Evolutionary conservation across 371 early-diverging fungal species (phyloP), one percentile per base, ranked within the genome.

Genomic region (Gilbertella persicaria): DNA sequence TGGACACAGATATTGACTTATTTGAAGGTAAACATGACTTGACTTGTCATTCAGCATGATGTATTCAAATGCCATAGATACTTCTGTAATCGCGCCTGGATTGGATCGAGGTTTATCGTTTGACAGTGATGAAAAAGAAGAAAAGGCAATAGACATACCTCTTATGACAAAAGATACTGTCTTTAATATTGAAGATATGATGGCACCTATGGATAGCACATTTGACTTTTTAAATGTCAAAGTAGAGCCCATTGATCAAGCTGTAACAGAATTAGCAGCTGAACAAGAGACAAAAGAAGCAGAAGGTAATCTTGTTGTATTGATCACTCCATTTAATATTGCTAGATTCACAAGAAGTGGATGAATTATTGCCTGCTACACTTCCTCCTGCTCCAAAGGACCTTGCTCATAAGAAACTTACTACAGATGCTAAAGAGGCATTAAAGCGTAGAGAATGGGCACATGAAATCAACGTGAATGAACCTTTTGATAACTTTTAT

Each of bases 381-480:
- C 45, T 61, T 45, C 49, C 44, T 14, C 60, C 43, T n/a, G n/a
- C n/a, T 40, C 68, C 44, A 25, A 64, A 63, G 41, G 60, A 55
- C 9, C 37, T 57, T 26, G 28, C 39, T 10, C 49, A 42, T 16
- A 69, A 73, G 25, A 63, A 79, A 54, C 42, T 71, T 3, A 65
- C 61, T n/a, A 26, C 60, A 14, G 30, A 55, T 0, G 63, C 55
- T 17, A 71, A 64, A 21, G 64, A 73, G 24, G 50, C 57, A 16
- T 23, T 61, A 8, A 72, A 71, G 21, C 82, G 80, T 13, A 76
- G 83, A 48, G 90, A 93, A 56, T 97, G 97, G 97, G 97, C 97
- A 0, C 94, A 96, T 58, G 86, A 90, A 37, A 87, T 97, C 20
- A 93, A 95, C 55, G 86, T 93, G 17, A 87, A 89, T 37, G 77